These are phyloP conservation scores for Citrus maxima DNA, from an alignment of 345 rosid genomes.

Conservation along the genomic window DNA sequence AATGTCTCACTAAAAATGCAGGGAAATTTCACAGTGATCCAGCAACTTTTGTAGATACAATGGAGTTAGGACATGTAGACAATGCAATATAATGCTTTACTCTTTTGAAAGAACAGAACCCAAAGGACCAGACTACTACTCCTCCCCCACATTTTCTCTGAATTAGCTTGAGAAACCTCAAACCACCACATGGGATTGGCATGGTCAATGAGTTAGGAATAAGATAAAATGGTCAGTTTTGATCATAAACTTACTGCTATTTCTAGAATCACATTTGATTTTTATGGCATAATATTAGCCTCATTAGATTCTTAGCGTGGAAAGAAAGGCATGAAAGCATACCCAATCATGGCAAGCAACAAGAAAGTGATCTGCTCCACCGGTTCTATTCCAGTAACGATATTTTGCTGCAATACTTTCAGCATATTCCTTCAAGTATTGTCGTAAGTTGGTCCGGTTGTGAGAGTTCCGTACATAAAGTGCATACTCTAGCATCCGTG, in stretches of 20 bases:
- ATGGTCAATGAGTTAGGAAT: neutral
- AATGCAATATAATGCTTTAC: neutral
- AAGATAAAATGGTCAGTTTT: neutral
- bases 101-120: conserved; percentile 2
- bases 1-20: neutral
- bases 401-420: conserved; percentile 75
- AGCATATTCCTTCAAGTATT: conserved; percentile 65
- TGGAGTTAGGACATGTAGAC: neutral
- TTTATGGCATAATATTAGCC: neutral
- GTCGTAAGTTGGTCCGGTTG: conserved; percentile 74
- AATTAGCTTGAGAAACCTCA: neutral
- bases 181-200: neutral
- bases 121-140: neutral
- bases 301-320: neutral
- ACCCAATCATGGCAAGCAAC: conserved; percentile 99
- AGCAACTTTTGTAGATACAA: neutral
- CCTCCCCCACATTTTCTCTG: neutral
- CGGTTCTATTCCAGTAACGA: conserved; percentile 88
- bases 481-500: conserved; percentile 80
- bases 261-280: neutral
- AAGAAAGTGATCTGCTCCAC: conserved; percentile 91
- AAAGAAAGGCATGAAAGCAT: conserved; percentile 21
- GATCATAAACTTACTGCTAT: conserved; percentile 4
- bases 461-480: conserved; percentile 92
- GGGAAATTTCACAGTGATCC: neutral